Percentiles rank a stretch among this genome's conserved stretches.
phyloP scores from a whole-genome alignment of 495 filamentous ascomycete genomes.

The Hyaloscypha bicolor region DNA sequence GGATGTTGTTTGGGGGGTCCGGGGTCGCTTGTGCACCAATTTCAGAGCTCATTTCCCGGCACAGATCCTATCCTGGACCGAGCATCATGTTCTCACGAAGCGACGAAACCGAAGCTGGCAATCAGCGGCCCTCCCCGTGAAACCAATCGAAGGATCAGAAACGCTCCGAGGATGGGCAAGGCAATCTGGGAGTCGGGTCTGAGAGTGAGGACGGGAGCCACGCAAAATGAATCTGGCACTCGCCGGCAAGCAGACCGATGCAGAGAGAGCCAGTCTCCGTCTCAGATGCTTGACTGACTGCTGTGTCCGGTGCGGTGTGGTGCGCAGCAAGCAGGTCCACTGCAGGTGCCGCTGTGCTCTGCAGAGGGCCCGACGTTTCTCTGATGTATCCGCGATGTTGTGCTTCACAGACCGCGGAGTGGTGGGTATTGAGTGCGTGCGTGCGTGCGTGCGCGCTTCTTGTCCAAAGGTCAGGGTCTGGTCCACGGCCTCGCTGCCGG shows the following conservation, averaged over 20 bases:
- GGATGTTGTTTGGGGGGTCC: neutral
- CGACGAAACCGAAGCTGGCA: neutral
- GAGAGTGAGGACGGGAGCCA: neutral
- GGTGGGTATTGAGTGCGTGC: no score
- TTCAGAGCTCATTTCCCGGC: conserved; percentile 11
- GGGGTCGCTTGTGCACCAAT: neutral
- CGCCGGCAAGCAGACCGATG: neutral
- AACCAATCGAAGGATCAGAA: conserved; percentile 13
- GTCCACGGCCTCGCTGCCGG: neutral
- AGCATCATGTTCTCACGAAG: neutral
- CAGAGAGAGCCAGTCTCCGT: neutral
- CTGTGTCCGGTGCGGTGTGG: neutral
- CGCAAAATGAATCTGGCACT: neutral
- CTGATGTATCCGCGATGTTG: no score
- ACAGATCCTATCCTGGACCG: neutral
- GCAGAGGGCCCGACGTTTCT: no score
- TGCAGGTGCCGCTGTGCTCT: no score
- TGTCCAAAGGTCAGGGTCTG: neutral
- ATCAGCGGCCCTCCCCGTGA: neutral
- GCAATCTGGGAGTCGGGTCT: neutral
- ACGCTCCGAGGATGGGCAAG: conserved; percentile 2
- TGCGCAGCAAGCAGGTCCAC: no score
- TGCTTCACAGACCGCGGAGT: no score
- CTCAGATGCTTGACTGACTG: neutral
- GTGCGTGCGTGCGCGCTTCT: neutral